Evolutionary conservation across 2,329 filamentous ascomycete genomes (phyloP).

Genomic region (Scedosporium apiospermum): DNA sequence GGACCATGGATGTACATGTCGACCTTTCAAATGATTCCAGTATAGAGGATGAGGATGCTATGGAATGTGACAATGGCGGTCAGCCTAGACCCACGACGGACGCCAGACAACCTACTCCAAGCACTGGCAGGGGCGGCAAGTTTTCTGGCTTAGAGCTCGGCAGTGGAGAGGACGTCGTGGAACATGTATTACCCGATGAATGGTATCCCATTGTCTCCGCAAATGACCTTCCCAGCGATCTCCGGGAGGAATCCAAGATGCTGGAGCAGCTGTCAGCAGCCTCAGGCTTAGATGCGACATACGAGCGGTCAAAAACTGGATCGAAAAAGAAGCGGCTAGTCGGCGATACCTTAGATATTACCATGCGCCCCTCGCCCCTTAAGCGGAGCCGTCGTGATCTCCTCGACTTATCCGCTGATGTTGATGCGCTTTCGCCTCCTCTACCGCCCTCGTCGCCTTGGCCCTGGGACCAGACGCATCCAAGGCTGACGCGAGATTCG

Average conservation of each 20-base stretch:
- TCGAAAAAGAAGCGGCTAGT: background rate
- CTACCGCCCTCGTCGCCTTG: background rate
- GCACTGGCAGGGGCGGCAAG: background rate
- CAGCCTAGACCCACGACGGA: too few relatives aligned
- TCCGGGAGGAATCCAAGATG: background rate
- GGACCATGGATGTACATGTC: too few relatives aligned
- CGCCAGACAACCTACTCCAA: background rate
- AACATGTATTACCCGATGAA: background rate
- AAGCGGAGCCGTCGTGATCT: background rate
- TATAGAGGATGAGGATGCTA: too few relatives aligned
- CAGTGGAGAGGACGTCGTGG: background rate
- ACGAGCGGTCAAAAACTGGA: background rate
- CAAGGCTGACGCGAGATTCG: background rate
- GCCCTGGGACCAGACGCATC: background rate
- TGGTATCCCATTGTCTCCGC: background rate
- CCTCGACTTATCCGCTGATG: background rate
- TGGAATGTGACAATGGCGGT: too few relatives aligned
- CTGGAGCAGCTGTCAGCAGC: background rate
- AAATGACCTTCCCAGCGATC: background rate
- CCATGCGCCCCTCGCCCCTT: background rate
- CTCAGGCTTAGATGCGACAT: background rate
- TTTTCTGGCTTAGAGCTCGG: background rate
- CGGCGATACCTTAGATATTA: background rate
- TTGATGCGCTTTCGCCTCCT: background rate
- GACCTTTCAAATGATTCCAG: too few relatives aligned